Evolutionary conservation across 768 basidiomycete genomes (phyloP), one percentile per base, ranked within the genome.

Genomic region (Sarcodon sp.): DNA sequence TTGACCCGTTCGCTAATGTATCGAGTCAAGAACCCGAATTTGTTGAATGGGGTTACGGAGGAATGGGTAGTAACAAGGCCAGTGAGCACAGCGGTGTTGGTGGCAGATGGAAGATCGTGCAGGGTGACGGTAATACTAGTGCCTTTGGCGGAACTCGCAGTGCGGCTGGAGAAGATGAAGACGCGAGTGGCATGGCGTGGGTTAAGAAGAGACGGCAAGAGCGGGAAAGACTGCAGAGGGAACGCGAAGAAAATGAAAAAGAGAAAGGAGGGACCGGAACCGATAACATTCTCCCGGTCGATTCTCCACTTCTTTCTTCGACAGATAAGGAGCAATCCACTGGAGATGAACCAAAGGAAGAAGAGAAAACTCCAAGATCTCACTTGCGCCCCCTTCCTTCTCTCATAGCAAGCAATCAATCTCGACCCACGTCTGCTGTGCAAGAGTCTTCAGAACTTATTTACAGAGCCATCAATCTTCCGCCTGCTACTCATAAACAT

Each of bases 21-120:
- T 50, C 57, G 55, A 58, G 46, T 31, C 75, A 80, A 0, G 85
- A 87, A 52, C 83, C 84, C 33, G 83, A 83, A 59, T 93, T 93
- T 55, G 87, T 90, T 12, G 90, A 93, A 62, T 93, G 90, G 90
- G 90, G 90, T 0, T 87, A 84, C 50, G 86, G 86, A 33, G 86
- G 86, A 2, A 83, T 90, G 82, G 89, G 89, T 27, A 16, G 16
- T 27, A 41, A 41, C 39, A 41, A 41, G 39, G 15, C 39, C 39
- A 74, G 72, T 35, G 68, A 69, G 1, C 45, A 57, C 3, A 57
- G 56, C 18, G 58, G 61, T 12, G 55, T 46, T 4, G 63, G 55
- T 7, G 6, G 33, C 10, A 18, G 18, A 13, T 47, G 46, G 46
- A 47, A 16, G 55, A 57, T 13, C 31, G 52, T 31, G 11, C 33